Evolutionary conservation across 2,329 filamentous ascomycete species (phyloP).

Genomic region (Chaetothyriales sp.): DNA sequence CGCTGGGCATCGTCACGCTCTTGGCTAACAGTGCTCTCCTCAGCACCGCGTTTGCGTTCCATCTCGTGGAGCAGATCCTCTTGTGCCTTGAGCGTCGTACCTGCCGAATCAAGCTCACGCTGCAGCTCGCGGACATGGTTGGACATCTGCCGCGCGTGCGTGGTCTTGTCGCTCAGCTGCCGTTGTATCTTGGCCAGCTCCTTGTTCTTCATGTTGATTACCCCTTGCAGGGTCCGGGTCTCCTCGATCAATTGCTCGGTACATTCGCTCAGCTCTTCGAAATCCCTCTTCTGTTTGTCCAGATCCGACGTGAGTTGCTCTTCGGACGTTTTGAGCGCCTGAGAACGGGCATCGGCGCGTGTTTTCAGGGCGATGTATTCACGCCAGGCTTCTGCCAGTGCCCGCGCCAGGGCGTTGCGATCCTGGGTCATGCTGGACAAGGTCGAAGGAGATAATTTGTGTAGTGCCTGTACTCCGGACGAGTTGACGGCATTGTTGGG

Average conservation of each 20-base stretch:
- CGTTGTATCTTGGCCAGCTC: constrained; percentile 79
- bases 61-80: constrained; percentile 97
- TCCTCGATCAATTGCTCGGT: constrained; percentile 96
- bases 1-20: constrained; percentile 92
- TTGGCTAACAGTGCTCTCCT: constrained; percentile 41
- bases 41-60: constrained; percentile 86
- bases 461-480: not conserved
- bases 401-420: constrained; percentile 92
- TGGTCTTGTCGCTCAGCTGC: constrained; percentile 92
- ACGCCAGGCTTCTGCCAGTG: constrained; percentile 93
- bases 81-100: constrained; percentile 88
- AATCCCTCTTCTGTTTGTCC: constrained; percentile 96
- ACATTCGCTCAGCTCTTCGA: constrained; percentile 98
- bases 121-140: constrained; percentile 82
- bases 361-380: constrained; percentile 99
- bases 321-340: constrained; percentile 92
- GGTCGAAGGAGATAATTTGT: constrained; percentile 91
- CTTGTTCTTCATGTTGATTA: constrained; percentile 94
- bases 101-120: constrained; percentile 93
- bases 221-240: constrained; percentile 91
- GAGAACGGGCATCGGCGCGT: constrained; percentile 89
- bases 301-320: constrained; percentile 95
- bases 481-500: not conserved
- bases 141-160: constrained; percentile 71
- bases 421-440: constrained; percentile 95